Percentiles rank a stretch among this genome's conserved stretches.
These are phyloP conservation scores for Cerrena zonata DNA, from an alignment of 1,284 basidiomycete genomes.

Conservation along the genomic window DNA sequence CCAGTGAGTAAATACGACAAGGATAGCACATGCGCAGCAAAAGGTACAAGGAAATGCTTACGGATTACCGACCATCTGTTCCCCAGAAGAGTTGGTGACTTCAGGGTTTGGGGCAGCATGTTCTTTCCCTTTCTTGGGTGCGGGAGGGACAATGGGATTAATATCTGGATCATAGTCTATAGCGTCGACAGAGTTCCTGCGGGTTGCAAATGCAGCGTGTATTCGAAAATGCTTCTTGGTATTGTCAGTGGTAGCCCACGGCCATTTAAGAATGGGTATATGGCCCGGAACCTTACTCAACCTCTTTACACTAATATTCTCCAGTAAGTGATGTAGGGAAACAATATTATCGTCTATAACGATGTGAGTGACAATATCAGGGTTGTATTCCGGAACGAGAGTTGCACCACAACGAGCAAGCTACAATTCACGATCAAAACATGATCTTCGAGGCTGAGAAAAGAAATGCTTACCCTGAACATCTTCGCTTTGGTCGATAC, in stretches of 20 bases:
- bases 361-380: slow-evolving; percentile 54
- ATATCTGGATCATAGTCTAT: neutral
- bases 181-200: neutral
- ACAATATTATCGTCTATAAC: slow-evolving; percentile 43
- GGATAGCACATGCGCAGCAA: neutral
- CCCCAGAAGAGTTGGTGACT: neutral
- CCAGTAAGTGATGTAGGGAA: slow-evolving; percentile 28
- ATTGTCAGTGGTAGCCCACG: slow-evolving; percentile 40
- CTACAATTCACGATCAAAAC: slow-evolving; percentile 29
- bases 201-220: slow-evolving; percentile 6
- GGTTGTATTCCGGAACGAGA: slow-evolving; percentile 50
- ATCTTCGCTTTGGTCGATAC: slow-evolving; percentile 48
- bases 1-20: neutral
- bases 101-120: neutral
- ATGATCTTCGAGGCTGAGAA: slow-evolving; percentile 6
- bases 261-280: slow-evolving; percentile 60
- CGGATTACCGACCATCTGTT: neutral
- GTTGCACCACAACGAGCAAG: slow-evolving; percentile 47
- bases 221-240: slow-evolving; percentile 1
- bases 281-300: slow-evolving; percentile 52
- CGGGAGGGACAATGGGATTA: neutral
- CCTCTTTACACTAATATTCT: slow-evolving; percentile 10
- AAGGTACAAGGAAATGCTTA: neutral
- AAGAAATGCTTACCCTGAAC: slow-evolving; percentile 47
- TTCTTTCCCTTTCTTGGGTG: neutral